A percentile compares a stretch with the other conserved stretches of the same genome.
phyloP scores from a whole-genome alignment of 306 rosid species.

The Sicyos edulis region DNA sequence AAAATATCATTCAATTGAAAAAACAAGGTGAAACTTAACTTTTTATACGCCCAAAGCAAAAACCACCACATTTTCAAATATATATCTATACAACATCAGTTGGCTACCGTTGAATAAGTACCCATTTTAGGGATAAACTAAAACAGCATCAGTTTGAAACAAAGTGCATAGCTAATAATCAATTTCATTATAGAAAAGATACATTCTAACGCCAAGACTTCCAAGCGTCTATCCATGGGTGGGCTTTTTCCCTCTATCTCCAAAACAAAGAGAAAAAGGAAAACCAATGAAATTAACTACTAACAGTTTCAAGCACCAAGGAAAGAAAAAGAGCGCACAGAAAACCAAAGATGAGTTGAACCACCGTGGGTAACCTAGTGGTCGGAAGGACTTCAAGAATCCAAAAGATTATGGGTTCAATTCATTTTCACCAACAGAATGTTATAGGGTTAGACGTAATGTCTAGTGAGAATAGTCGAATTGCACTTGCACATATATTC shows the following conservation, averaged over 20 bases:
- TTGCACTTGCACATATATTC: too few species aligned
- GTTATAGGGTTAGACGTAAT: too few species aligned
- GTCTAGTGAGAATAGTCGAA: too few species aligned
- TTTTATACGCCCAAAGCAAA: neutral
- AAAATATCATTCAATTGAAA: slow-evolving; percentile 17
- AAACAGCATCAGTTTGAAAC: neutral
- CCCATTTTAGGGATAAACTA: neutral
- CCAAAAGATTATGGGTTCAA: too few species aligned
- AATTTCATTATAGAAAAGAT: neutral
- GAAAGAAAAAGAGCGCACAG: too few species aligned
- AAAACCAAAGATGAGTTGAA: slow-evolving; percentile 3
- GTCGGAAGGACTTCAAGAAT: too few species aligned
- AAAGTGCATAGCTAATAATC: neutral
- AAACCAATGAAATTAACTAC: too few species aligned
- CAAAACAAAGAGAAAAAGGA: too few species aligned
- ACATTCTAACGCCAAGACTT: neutral
- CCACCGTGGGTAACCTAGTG: too few species aligned
- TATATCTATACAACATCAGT: neutral
- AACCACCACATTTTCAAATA: neutral
- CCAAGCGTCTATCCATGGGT: neutral
- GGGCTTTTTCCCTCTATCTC: too few species aligned
- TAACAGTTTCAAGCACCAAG: neutral
- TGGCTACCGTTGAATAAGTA: slow-evolving; percentile 4
- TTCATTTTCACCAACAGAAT: too few species aligned
- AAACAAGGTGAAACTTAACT: neutral